Base-by-base conservation (phyloP, 2,329 filamentous ascomycete genomes). In the Ophioceras dolichostomum region DNA sequence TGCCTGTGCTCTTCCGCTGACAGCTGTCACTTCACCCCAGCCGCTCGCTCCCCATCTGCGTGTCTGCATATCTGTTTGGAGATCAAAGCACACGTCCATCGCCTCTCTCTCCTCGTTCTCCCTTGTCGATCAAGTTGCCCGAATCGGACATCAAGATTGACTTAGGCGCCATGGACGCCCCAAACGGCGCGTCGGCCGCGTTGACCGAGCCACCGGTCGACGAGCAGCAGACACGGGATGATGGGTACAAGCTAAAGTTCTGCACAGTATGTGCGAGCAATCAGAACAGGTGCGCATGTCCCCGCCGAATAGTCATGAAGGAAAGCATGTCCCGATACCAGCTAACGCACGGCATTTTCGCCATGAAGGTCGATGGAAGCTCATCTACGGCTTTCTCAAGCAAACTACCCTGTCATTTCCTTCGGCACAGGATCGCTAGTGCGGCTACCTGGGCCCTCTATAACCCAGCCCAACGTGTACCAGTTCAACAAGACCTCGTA, bases 211-310 rank as follows among this genome's bases (percentile, higher is more conserved):
- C 51, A 28, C 31, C 34, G 20, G 22, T 44, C 32, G 44, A 51
- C 29, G 34, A 36, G 22, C 18, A 44, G 31, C 54, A 60, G 39
- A 67, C 68, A 40, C 63, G 63, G 38, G 60, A 64, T 19, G 59
- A 64, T n/a, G 74, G 70, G 37, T 94, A 79, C 70, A 94, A 91
- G 61, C 73, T 98, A 43, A 93, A 84, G 55, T 95, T 96, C 61
- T 95, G 88, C 67, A 96, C 91, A 3, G 89, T 98, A n/a, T 98
- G 91, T 61, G 91, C 91, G 7, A 94, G 87, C 52, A 98, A 98
- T 52, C 87, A 98, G 59, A 98, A 98, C 55, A 79, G 91, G 76
- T 94, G 68, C 45, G 69, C n/a, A n/a, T n/a, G n/a, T n/a, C n/a
- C n/a, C n/a, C n/a, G n/a, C n/a, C n/a, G n/a, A n/a, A n/a, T n/a